Evolutionary conservation across 805 yeast genomes (phyloP).

Genomic region (Candida anglica): DNA sequence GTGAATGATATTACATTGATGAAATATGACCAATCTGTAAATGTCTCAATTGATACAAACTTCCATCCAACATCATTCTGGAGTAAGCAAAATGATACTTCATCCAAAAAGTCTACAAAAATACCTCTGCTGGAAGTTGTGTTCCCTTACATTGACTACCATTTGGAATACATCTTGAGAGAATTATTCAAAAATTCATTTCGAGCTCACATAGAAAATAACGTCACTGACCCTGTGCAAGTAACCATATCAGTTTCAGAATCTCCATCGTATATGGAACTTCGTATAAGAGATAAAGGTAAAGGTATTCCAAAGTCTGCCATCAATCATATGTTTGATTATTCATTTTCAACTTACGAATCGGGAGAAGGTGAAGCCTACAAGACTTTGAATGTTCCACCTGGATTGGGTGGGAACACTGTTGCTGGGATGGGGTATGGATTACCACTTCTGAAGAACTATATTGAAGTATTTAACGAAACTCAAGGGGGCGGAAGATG

Average conservation of each 20-base stretch:
- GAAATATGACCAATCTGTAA: conserved; percentile 76
- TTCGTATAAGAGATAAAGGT: conserved; percentile 82
- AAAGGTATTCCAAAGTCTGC: conserved; percentile 77
- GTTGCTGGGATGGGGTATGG: conserved; percentile 98
- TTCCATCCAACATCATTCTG: conserved; percentile 24
- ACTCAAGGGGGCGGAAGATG: conserved; percentile 15
- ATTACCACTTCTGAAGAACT: conserved; percentile 66
- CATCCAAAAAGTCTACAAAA: conserved; percentile 11
- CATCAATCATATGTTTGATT: conserved; percentile 71
- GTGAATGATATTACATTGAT: conserved; percentile 81
- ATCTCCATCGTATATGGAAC: conserved; percentile 47
- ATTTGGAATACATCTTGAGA: conserved; percentile 80
- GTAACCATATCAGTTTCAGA: conserved; percentile 34
- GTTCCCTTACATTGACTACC: conserved; percentile 84
- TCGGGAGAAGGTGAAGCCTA: conserved; percentile 54
- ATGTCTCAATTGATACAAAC: conserved; percentile 49
- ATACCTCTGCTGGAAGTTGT: conserved; percentile 18
- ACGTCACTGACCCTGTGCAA: conserved; percentile 33
- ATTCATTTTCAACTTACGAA: conserved; percentile 79
- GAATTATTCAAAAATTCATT: conserved; percentile 86
- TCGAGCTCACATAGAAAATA: conserved; percentile 80
- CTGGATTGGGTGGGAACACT: conserved; percentile 63
- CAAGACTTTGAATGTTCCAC: conserved; percentile 63
- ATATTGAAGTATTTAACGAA: conserved; percentile 39
- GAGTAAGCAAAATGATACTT: conserved; percentile 9